These are phyloP conservation scores for Lactarius hatsudake DNA, from an alignment of 768 basidiomycete genomes.

Conservation along the genomic window DNA sequence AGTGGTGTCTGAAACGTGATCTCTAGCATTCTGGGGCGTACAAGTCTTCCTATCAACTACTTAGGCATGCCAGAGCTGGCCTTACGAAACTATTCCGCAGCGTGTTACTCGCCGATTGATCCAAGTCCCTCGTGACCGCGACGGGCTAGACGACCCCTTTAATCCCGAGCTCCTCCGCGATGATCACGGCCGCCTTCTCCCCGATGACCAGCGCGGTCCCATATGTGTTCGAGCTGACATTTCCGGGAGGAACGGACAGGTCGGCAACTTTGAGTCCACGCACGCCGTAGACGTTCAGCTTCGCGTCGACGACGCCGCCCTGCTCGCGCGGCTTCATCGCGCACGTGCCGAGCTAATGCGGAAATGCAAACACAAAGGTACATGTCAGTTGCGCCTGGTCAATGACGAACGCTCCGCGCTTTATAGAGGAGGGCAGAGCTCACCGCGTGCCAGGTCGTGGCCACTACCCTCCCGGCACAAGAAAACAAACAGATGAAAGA, in stretches of 20 bases:
- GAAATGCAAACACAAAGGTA: too few species aligned
- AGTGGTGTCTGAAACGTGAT: too few species aligned
- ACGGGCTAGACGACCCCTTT: neutral
- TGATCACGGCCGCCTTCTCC: conserved; percentile 58
- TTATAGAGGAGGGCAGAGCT: neutral
- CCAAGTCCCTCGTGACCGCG: neutral
- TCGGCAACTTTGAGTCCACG: conserved; percentile 53
- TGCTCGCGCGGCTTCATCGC: conserved; percentile 59
- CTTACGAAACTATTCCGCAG: too few species aligned
- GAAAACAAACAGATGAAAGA: neutral
- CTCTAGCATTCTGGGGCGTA: too few species aligned
- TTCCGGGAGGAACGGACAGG: conserved; percentile 40
- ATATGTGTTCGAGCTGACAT: conserved; percentile 43
- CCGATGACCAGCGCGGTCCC: conserved; percentile 45
- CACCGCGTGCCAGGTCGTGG: conserved; percentile 37
- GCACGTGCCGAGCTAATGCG: conserved; percentile 51
- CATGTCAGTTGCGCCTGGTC: neutral
- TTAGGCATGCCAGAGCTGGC: too few species aligned
- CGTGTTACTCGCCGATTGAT: too few species aligned
- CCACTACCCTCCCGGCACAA: neutral
- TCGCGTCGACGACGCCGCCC: conserved; percentile 60
- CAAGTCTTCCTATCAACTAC: too few species aligned
- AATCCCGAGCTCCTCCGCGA: conserved; percentile 49
- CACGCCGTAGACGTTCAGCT: conserved; percentile 60
- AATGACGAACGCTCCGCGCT: neutral